Percentiles rank a stretch among this genome's conserved stretches.
These are phyloP conservation scores for Trametes elegans DNA, from an alignment of 768 basidiomycete species.

Conservation along the genomic window DNA sequence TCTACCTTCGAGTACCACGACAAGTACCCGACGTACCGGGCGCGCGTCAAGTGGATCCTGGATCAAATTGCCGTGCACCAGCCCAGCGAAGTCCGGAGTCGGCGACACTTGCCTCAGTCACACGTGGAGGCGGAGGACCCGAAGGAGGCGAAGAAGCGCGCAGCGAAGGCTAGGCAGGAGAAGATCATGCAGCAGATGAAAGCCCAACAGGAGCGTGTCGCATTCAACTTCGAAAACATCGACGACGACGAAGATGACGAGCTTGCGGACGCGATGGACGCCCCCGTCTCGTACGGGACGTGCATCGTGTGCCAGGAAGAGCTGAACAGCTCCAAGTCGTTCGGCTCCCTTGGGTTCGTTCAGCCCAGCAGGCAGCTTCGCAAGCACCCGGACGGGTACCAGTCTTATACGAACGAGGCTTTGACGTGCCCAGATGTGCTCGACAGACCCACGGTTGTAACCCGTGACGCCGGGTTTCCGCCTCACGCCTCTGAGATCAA, in stretches of 20 bases:
- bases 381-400: slow-evolving; percentile 66
- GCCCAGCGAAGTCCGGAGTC: slow-evolving; percentile 52
- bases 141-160: slow-evolving; percentile 74
- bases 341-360: slow-evolving; percentile 83
- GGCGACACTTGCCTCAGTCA: slow-evolving; percentile 43
- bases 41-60: slow-evolving; percentile 77
- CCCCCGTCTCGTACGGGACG: slow-evolving; percentile 69
- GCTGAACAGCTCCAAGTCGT: slow-evolving; percentile 65
- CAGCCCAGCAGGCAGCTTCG: slow-evolving; percentile 87
- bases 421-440: slow-evolving; percentile 61
- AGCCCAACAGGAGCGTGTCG: slow-evolving; percentile 85
- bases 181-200: slow-evolving; percentile 97
- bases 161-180: slow-evolving; percentile 88
- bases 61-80: slow-evolving; percentile 53
- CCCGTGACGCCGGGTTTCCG: slow-evolving; percentile 42
- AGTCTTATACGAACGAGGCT: slow-evolving; percentile 66
- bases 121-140: slow-evolving; percentile 42
- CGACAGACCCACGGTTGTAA: slow-evolving; percentile 45
- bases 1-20: slow-evolving; percentile 78
- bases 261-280: slow-evolving; percentile 46
- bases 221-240: slow-evolving; percentile 70
- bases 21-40: slow-evolving; percentile 67
- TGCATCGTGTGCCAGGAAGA: slow-evolving; percentile 99
- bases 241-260: slow-evolving; percentile 73
- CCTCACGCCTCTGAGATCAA: slow-evolving; percentile 49